Percentiles rank a stretch among this genome's conserved stretches.
Evolutionary conservation across 805 yeast species (phyloP).

Genomic region (Cyberlindnera bimundalis): DNA sequence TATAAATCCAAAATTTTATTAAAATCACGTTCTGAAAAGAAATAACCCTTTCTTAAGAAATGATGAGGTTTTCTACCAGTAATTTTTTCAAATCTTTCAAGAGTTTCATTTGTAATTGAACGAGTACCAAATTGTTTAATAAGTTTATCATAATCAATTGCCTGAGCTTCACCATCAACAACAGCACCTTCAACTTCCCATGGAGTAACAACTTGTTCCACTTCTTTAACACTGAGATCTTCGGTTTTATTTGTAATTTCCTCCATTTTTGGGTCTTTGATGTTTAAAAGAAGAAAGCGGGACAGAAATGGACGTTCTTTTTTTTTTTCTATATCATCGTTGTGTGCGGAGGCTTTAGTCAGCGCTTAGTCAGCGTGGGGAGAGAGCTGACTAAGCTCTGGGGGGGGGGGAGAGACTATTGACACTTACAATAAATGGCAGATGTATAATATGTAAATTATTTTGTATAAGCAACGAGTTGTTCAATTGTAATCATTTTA

Average conservation of each 20-base stretch:
- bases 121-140: constrained; percentile 86
- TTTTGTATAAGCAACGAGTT: constrained; percentile 53
- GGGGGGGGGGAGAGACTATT: too few relatives aligned
- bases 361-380: too few relatives aligned
- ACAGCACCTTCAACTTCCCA: constrained; percentile 99
- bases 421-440: background rate
- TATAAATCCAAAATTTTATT: constrained; percentile 75
- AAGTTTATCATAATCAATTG: constrained; percentile 87
- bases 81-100: constrained; percentile 68
- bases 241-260: constrained; percentile 14
- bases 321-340: too few relatives aligned
- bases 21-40: constrained; percentile 89
- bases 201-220: constrained; percentile 60
- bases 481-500: constrained; percentile 77
- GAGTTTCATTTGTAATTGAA: constrained; percentile 62
- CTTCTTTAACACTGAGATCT: constrained; percentile 8
- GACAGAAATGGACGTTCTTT: too few relatives aligned
- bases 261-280: constrained; percentile 8
- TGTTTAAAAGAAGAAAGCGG: too few relatives aligned
- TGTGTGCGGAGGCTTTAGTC: too few relatives aligned
- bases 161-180: constrained; percentile 88
- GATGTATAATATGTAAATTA: constrained; percentile 1
- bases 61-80: constrained; percentile 94
- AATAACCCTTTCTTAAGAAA: constrained; percentile 83
- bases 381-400: too few relatives aligned